Evolutionary conservation across 345 rosid genomes (phyloP), one percentile per base, ranked within the genome.

Genomic region (Linum lewisii): DNA sequence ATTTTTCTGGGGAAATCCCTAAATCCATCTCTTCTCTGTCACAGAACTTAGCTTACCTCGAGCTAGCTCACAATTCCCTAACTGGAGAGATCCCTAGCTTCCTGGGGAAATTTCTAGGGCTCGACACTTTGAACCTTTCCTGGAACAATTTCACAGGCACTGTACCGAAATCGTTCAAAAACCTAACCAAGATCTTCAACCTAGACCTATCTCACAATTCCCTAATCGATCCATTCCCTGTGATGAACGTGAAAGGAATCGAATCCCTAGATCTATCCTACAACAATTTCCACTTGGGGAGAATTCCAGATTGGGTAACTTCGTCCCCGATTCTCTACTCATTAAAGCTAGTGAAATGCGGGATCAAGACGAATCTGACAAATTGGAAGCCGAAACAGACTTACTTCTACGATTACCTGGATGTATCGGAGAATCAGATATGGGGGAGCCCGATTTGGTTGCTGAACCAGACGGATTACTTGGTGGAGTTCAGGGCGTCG

Each of bases 281-380:
- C 63, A 86, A 82, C 58, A 54, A 51, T 5, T 84, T 86, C 71
- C 77, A 82, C 57, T 82, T 86, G 5, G 71, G 68, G 0, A 60
- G 76, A 57, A 89, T 86, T 38, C 95, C 97, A 2, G 72, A 44
- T 8, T 86, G 97, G 97, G 96, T 79, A 4, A 82, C 86, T 14
- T 78, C 87, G 0, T 89, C 91, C 2, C 78, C 83, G 2, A 82
- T 84, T 21, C 82, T 86, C 21, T 86, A 62, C 75, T 84, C 89
- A 6, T 73, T 86, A 54, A 86, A 83, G 75, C 83, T 89, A 0
- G 97, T 84, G 0, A 78, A 72, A 49, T 84, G 95, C 25, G 92
- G 97, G 50, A 75, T 89, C 71, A 77, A 78, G 65, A 74, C 81
- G 77, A 76, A 62, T 3, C 57, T 89, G 25, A 77, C 73, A 24